phyloP scores from a whole-genome alignment of 805 yeast genomes.

The Wickerhamiella musiphila region DNA sequence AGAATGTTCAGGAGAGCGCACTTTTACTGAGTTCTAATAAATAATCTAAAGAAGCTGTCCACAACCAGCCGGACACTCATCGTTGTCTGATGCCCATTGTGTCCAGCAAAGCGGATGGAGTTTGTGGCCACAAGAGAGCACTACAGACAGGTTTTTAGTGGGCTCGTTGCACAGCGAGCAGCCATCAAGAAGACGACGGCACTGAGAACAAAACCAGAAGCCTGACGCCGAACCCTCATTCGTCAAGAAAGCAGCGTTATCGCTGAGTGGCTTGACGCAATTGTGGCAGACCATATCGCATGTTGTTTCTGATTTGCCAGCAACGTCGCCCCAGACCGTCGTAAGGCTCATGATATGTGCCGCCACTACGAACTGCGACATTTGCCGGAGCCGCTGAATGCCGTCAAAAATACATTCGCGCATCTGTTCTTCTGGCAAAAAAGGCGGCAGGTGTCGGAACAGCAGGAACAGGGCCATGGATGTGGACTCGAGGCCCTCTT shows the following conservation, averaged over 20 bases:
- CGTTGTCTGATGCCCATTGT: slow-evolving; percentile 55
- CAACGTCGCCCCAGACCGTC: slow-evolving; percentile 2
- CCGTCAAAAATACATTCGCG: slow-evolving; percentile 10
- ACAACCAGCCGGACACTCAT: slow-evolving; percentile 72
- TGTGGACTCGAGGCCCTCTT: slow-evolving; percentile 7
- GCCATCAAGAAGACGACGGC: slow-evolving; percentile 41
- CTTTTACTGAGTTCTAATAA: too few species aligned
- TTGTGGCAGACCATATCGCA: slow-evolving; percentile 31
- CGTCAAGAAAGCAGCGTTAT: slow-evolving; percentile 16
- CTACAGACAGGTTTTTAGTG: slow-evolving; percentile 47
- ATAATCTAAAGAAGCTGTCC: too few species aligned
- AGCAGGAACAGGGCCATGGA: slow-evolving; percentile 10
- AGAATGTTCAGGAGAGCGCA: too few species aligned
- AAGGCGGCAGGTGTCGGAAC: slow-evolving; percentile 8
- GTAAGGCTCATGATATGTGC: slow-evolving; percentile 29
- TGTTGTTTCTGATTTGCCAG: slow-evolving; percentile 20
- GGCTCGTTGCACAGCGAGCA: slow-evolving; percentile 70
- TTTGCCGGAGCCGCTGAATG: slow-evolving; percentile 6
- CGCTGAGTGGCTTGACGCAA: slow-evolving; percentile 20
- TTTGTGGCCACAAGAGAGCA: slow-evolving; percentile 65
- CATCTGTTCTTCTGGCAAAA: slow-evolving; percentile 3
- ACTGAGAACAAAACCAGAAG: slow-evolving; percentile 71
- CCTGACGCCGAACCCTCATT: slow-evolving; percentile 31
- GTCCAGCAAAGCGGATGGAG: slow-evolving; percentile 70
- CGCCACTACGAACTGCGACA: slow-evolving; percentile 31